Conservation (phyloP, 768 basidiomycete genomes). For the Crepidotus variabilis region DNA sequence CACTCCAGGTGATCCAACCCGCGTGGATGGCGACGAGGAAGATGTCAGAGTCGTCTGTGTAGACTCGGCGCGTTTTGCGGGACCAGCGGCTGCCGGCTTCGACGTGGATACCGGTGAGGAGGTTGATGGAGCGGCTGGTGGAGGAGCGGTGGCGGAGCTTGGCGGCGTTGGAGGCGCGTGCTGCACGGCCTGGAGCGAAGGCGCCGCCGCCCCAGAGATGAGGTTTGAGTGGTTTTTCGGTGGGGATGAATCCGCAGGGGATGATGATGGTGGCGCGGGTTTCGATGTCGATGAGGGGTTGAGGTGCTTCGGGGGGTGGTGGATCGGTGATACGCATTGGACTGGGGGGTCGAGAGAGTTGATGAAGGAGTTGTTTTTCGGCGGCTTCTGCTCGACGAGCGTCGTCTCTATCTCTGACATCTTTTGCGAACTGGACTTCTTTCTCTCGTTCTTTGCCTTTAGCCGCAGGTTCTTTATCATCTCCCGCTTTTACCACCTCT, state of each 20-base stretch:
- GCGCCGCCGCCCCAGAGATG: slow-evolving; percentile 73
- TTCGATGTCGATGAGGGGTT: slow-evolving; percentile 35
- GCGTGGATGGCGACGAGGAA: slow-evolving; percentile 68
- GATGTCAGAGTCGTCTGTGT: slow-evolving; percentile 77
- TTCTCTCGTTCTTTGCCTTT: slow-evolving; percentile 9
- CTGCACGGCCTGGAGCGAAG: slow-evolving; percentile 26
- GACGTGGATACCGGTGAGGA: slow-evolving; percentile 2
- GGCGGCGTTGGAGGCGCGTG: slow-evolving; percentile 11
- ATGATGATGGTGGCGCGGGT: slow-evolving; percentile 54
- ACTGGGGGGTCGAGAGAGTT: background rate
- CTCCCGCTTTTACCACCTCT: slow-evolving; percentile 13
- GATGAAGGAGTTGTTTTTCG: background rate
- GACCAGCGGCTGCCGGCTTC: slow-evolving; percentile 20
- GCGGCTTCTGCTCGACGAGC: background rate
- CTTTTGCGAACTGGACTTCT: slow-evolving; percentile 6
- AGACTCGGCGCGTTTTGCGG: slow-evolving; percentile 45
- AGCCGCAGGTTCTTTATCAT: slow-evolving; percentile 9
- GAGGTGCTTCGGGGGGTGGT: slow-evolving; percentile 8
- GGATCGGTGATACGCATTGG: slow-evolving; percentile 1
- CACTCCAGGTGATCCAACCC: slow-evolving; percentile 51
- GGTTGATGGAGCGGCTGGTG: slow-evolving; percentile 3
- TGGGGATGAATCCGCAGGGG: slow-evolving; percentile 55
- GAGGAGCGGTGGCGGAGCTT: slow-evolving; percentile 5
- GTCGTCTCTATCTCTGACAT: slow-evolving; percentile 8
- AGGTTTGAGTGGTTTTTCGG: slow-evolving; percentile 46